A percentile compares a stretch with the other conserved stretches of the same genome.
Conservation (phyloP, 2,329 filamentous ascomycete genomes). For the Nigrograna mackinnonii region DNA sequence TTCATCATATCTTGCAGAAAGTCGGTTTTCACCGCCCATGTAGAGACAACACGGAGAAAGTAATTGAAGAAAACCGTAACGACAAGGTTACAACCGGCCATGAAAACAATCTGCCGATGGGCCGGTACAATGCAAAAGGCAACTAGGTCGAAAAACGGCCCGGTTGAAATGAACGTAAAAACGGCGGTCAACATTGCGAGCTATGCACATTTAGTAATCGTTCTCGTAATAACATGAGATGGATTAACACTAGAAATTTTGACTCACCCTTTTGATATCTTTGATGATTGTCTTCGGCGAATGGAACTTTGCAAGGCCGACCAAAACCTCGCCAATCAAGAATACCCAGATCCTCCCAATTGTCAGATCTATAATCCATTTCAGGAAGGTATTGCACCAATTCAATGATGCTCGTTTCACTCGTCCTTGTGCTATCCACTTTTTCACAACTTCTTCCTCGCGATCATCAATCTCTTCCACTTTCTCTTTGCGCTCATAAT, state of each 20-base stretch:
- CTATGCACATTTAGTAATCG: too few relatives aligned
- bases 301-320: neutral
- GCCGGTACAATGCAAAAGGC: conserved; percentile 14
- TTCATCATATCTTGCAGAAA: conserved; percentile 6
- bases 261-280: neutral
- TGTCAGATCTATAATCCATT: conserved; percentile 17
- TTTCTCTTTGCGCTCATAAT: conserved; percentile 3
- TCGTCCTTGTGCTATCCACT: conserved; percentile 18
- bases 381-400: conserved; percentile 18
- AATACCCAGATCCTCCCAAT: conserved; percentile 8
- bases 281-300: neutral
- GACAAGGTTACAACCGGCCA: conserved; percentile 7
- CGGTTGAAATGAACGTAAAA: conserved; percentile 6
- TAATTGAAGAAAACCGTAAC: neutral
- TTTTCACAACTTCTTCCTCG: conserved; percentile 19
- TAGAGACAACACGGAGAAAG: conserved; percentile 9
- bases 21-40: conserved; percentile 14
- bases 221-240: too few relatives aligned
- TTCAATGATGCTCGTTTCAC: conserved; percentile 16
- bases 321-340: conserved; percentile 2
- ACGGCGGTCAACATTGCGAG: too few relatives aligned
- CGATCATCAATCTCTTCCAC: conserved; percentile 12
- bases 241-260: too few relatives aligned
- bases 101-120: conserved; percentile 17
- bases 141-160: conserved; percentile 6